Base-by-base conservation (phyloP, 2,329 filamentous ascomycete genomes). In the Chaetomiaceae sp. region DNA sequence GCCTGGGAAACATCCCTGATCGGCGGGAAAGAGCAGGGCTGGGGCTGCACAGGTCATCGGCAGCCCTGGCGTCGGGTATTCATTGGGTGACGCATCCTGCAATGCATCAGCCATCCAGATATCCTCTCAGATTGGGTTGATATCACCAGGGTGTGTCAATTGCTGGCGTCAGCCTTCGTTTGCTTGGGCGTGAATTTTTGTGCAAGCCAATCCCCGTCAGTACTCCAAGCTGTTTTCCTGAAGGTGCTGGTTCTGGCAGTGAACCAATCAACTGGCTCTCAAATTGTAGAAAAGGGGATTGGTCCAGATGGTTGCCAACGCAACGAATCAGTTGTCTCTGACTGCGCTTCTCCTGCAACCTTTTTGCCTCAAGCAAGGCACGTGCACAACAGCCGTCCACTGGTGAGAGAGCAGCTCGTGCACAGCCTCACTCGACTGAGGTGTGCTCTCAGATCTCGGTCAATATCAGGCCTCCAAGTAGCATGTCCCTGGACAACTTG, bases 11-110 rank as follows among this genome's bases (percentile, higher is more conserved):
- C 50, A 48, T 25, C 35, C 34, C 25, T 42, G 50, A 58, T 55
- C 38, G 54, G 43, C 56, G 39, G 43, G 45, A 56, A 55, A 58
- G 27, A 52, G 39, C 43, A 53, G 48, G 58, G 59, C 55, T 58
- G 54, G 58, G 42, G 30, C 20, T 8, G 19, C 5, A 17, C 21
- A 30, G 39, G 46, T 35, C 43, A 21, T 27, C 34, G 30, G 31
- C 12, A 37, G 31, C 21, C 42, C 35, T 35, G 37, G 39, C 21
- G 20, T 19, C 9, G n/a, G n/a, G n/a, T 40, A 12, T 30, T 42
- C 38, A 51, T 51, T 42, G 49, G 49, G 30, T 12, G 3, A 20
- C 9, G 13, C 33, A 39, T 14, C 14, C 25, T 19, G 34, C 34
- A 14, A 20, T 7, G 23, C 21, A 30, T 31, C 4, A n/a, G n/a